Evolutionary conservation across 345 rosid species (phyloP).

Genomic region (Pugionium dolabratum): DNA sequence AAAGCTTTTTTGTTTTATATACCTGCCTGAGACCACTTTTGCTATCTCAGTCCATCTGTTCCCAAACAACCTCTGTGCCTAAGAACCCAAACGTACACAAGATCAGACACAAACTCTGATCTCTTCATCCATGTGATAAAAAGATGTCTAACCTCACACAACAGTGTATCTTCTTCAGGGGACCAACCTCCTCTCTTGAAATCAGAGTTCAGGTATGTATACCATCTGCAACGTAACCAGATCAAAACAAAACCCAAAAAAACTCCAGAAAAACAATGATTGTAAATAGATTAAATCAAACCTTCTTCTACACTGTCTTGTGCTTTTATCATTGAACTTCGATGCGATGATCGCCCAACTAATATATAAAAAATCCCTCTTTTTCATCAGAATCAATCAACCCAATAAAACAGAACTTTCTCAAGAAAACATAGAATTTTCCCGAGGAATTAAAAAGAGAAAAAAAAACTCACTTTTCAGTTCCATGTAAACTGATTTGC

Average conservation of each 20-base stretch:
- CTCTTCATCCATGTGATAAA: not conserved
- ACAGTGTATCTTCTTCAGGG: conserved; percentile 90
- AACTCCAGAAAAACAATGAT: not conserved
- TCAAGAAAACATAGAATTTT: not conserved
- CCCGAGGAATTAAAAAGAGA: not conserved
- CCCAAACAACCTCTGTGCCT: conserved; percentile 95
- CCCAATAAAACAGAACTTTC: conserved; percentile 14
- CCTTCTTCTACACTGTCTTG: conserved; percentile 99
- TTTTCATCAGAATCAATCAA: conserved; percentile 28
- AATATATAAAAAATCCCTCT: conserved; percentile 14
- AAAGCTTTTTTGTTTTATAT: conserved; percentile 18
- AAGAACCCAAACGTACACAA: conserved; percentile 34
- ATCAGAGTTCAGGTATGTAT: conserved; percentile 90
- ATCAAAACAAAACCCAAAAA: conserved; percentile 12
- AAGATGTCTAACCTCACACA: conserved; percentile 70
- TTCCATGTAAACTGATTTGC: conserved; percentile 78
- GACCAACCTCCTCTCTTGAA: conserved; percentile 99
- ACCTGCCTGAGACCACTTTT: conserved; percentile 99
- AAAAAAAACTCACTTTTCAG: conserved; percentile 65
- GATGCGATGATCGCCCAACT: conserved; percentile 98
- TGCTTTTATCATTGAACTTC: conserved; percentile 85
- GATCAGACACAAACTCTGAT: conserved; percentile 19
- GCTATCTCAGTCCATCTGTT: conserved; percentile 99
- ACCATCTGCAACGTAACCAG: conserved; percentile 71
- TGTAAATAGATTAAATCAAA: conserved; percentile 34